Base-by-base conservation (phyloP, 2,329 filamentous ascomycete genomes). In the Calonectria pseudoreteaudii region DNA sequence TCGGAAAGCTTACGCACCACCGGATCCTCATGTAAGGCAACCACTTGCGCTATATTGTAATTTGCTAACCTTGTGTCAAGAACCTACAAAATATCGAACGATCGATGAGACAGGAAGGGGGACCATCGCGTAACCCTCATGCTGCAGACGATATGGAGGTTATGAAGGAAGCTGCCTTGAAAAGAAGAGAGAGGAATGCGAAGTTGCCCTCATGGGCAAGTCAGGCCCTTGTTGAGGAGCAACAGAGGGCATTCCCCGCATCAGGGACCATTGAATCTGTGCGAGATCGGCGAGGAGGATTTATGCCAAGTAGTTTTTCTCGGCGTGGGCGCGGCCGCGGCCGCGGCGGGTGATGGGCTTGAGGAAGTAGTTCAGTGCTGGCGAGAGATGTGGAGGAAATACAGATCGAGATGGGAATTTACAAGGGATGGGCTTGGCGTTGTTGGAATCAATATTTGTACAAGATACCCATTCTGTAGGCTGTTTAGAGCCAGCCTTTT, bases 21-120 rank as follows among this genome's bases (percentile, higher is more conserved):
- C 79, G 20, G 83, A 85, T 52, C 82, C 81, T 50, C 75, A 81
- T 72, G 84, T 86, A 85, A 75, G 84, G 79, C 28, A 68, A 38
- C 66, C n/a, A 23, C 10, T 16, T 28, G 11, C 8, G 10, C 23
- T 14, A 41, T 18, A 1, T 13, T 41, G 23, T 41, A 9, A 18
- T 16, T 20, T 44, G 41, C 41, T 65, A 34, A 41, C 20, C 3
- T 3, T 11, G 10, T 58, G 74, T 79, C 68, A 77, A 86, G 84
- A 84, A 84, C 66, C 68, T 85, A 30, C 76, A 76, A 14, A 85
- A 82, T 49, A 81, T 84, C 38, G 64, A 74, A 56, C 80, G 81
- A 49, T 68, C 75, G 20, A 77, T 71, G 64, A 56, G 67, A 13
- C 68, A 78, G 26, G 71, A 64, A 18, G 70, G 65, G 20, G 66